Base-by-base conservation (phyloP, 1,139 yeast genomes). In the Kodamaea derodonti region DNA sequence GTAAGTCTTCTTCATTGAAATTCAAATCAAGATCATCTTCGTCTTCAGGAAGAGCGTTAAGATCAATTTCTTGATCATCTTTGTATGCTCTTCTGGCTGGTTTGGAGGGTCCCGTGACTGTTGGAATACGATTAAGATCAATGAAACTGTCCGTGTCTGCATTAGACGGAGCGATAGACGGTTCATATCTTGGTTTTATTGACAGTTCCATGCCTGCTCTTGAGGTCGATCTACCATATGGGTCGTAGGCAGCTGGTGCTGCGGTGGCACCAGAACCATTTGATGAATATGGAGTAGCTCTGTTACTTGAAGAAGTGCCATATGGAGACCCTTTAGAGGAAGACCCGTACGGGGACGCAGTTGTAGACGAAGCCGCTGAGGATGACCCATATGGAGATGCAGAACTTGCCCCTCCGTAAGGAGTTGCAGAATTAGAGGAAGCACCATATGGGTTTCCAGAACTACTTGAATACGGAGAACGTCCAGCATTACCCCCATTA, bases 21-120 rank as follows among this genome's bases (percentile, higher is more conserved):
- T 46, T 41, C 62, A 51, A 69, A 60, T 55, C 70, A 59, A 56
- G 69, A n/a, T n/a, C n/a, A n/a, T n/a, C n/a, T n/a, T n/a, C n/a
- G 64, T 65, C 75, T 20, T 51, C 63, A 18, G 22, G 22, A 18
- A 18, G 22, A 9, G 22, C 22, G 14, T 24, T 24, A 7, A 24
- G 14, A 12, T 25, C 28, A 14, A 42, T 52, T 31, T 50, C 64
- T 41, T 73, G 75, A 2, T 43, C 51, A 3, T 38, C 43, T 5
- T 34, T 30, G 3, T 27, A 25, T 3, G 54, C 55, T 37, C 56
- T 51, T 31, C 51, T 50, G 10, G 51, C 49, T 1, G 71, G 65
- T 35, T 53, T 58, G 16, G 34, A 50, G 22, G 47, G 46, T 15
- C 47, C 52, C 50, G 60, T 57, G 56, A 37, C 58, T n/a, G 70